A percentile compares a stretch with the other conserved stretches of the same genome.
Evolutionary conservation across 2,329 filamentous ascomycete species (phyloP).

Genomic region (Dryadomyces sulphureus): DNA sequence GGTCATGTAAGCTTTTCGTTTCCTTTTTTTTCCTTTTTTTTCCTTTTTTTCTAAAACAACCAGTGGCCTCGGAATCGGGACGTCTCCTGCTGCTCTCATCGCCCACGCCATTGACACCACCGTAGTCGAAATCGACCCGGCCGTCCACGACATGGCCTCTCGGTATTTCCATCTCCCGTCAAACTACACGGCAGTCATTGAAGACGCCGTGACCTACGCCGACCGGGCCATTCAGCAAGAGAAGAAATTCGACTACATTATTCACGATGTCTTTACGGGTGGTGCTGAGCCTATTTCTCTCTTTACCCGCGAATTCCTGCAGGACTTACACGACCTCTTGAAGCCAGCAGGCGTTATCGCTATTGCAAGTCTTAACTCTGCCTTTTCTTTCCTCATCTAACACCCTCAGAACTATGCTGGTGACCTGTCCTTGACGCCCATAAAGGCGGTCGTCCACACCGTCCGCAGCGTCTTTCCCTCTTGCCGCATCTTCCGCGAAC

Average conservation of each 20-base stretch:
- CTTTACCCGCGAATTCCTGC: slow-evolving; percentile 76
- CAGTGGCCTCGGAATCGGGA: slow-evolving; percentile 83
- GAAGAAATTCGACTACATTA: slow-evolving; percentile 70
- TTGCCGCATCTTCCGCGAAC: slow-evolving; percentile 83
- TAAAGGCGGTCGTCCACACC: slow-evolving; percentile 67
- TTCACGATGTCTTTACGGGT: slow-evolving; percentile 96
- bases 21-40: neutral
- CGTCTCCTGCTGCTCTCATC: slow-evolving; percentile 74
- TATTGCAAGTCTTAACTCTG: slow-evolving; percentile 47
- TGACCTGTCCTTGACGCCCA: slow-evolving; percentile 63
- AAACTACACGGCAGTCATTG: slow-evolving; percentile 67
- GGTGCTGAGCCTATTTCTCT: slow-evolving; percentile 80
- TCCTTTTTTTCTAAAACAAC: too few relatives aligned
- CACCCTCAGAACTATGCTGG: slow-evolving; percentile 73
- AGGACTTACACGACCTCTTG: slow-evolving; percentile 54
- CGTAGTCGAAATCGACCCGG: slow-evolving; percentile 85
- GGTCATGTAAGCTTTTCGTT: slow-evolving; percentile 53
- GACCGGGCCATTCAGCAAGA: slow-evolving; percentile 26
- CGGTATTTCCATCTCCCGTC: slow-evolving; percentile 69
- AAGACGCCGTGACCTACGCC: slow-evolving; percentile 65
- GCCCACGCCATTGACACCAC: slow-evolving; percentile 84
- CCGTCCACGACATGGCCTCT: slow-evolving; percentile 68
- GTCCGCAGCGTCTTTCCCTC: slow-evolving; percentile 72
- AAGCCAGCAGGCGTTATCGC: slow-evolving; percentile 71
- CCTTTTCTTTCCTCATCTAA: neutral